phyloP scores from a whole-genome alignment of 176 grass and related monocot species.

The Chrysopogon serrulatus region DNA sequence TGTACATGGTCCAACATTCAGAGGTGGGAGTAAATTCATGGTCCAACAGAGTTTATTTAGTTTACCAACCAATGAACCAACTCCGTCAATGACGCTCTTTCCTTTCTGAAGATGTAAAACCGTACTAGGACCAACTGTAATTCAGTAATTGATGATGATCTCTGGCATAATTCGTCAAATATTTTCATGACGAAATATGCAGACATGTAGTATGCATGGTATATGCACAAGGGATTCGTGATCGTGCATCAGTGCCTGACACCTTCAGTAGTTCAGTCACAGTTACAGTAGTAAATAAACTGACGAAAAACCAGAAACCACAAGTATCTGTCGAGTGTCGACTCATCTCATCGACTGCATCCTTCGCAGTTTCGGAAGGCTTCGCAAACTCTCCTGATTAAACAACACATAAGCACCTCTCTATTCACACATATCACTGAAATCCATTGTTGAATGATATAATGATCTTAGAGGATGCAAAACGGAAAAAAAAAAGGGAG shows the following conservation, averaged over 20 bases:
- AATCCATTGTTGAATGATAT: background rate
- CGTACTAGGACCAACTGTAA: background rate
- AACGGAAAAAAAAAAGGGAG: background rate
- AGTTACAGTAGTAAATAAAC: background rate
- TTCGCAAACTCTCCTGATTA: background rate
- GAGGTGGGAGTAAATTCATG: background rate
- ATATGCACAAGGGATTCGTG: background rate
- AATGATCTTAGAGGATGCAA: background rate
- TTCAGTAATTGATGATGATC: background rate
- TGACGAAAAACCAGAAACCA: background rate
- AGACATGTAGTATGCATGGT: background rate
- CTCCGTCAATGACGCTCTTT: background rate
- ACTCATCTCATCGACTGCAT: background rate
- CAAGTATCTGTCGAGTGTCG: background rate
- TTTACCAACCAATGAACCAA: no score
- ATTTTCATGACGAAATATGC: background rate
- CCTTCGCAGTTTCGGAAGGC: background rate
- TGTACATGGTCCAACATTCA: constrained; percentile 5
- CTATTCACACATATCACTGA: background rate
- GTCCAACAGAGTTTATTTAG: background rate
- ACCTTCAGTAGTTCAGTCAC: background rate
- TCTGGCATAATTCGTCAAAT: background rate
- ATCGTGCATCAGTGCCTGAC: background rate
- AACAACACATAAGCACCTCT: background rate
- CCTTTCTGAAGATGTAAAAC: background rate